Percentiles rank a stretch among this genome's conserved stretches.
Evolutionary conservation across 2,329 filamentous ascomycete species (phyloP).

Genomic region (Periconia sp.): DNA sequence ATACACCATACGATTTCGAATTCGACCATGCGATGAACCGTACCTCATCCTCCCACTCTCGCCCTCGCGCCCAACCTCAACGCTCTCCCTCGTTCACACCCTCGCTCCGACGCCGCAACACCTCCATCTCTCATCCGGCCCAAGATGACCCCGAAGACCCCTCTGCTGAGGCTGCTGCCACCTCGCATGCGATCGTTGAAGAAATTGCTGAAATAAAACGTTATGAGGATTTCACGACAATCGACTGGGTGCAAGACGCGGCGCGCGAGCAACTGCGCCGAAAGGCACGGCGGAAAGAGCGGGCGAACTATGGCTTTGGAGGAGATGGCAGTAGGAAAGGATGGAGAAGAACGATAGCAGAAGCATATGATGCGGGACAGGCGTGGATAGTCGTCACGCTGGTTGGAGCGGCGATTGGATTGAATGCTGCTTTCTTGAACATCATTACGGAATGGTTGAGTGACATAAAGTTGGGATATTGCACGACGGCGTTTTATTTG

Average conservation of each 20-base stretch:
- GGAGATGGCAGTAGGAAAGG: constrained; percentile 52
- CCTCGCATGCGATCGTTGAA: constrained; percentile 79
- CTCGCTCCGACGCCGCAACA: constrained; percentile 64
- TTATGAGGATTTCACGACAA: constrained; percentile 98
- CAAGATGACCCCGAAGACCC: constrained; percentile 67
- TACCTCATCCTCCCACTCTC: constrained; percentile 45
- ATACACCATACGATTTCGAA: too few species aligned
- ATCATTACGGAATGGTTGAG: constrained; percentile 97
- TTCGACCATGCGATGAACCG: constrained; percentile 53
- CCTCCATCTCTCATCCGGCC: constrained; percentile 70
- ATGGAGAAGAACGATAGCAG: constrained; percentile 83
- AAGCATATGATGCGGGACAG: constrained; percentile 94
- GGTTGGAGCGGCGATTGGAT: constrained; percentile 87
- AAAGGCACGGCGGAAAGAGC: constrained; percentile 74
- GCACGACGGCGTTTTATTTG: constrained; percentile 92
- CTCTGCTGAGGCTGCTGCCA: constrained; percentile 62
- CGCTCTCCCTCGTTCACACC: constrained; percentile 58
- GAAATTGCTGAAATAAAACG: constrained; percentile 98
- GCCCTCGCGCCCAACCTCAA: constrained; percentile 20
- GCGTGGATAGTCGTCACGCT: constrained; percentile 97
- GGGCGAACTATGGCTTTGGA: constrained; percentile 73
- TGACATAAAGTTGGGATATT: constrained; percentile 95
- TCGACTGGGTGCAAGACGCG: constrained; percentile 99
- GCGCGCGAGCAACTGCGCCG: constrained; percentile 86
- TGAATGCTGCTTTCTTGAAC: constrained; percentile 92